Evolutionary conservation across 1,284 basidiomycete genomes (phyloP), one percentile per base, ranked within the genome.

Genomic region (Rhodotorula sp.): DNA sequence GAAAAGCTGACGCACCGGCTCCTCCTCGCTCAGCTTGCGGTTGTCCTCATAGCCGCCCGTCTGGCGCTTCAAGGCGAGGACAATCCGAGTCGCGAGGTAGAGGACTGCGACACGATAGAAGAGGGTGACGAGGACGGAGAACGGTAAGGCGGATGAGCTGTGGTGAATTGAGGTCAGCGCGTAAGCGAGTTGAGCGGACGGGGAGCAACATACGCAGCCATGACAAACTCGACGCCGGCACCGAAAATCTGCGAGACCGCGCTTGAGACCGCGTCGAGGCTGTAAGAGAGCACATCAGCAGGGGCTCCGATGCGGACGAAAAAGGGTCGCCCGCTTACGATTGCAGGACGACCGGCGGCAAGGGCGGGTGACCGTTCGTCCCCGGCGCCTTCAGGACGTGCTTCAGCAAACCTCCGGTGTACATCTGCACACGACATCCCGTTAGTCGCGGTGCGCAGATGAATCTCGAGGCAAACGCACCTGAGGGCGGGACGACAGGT

Each of bases 31-130:
- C 55, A 76, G 53, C n/a, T 60, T 64, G 47, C 54, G 60, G 18
- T 54, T 58, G 46, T 76, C 76, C 47, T 73, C 58, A 68, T 74
- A 75, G 24, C 76, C 75, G 24, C 75, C 73, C 51, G 72, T 73
- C 15, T 65, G 60, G 10, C 73, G 65, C 64, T 77, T 76, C 30
- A 77, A 53, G 1, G 74, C 74, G 16, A 78, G 55, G 18, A 78
- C 68, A 53, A 77, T 69, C 31, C 74, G 56, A 24, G 75, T 75
- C 1, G 77, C 76, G 48, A 70, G 72, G 59, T 76, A 78, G n/a
- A 77, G 53, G 28, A 76, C 75, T 9, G 69, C 62, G 37, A 78
- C 76, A 34, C 77, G 72, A 68, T 78, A 78, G 40, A 76, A 75
- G 16, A 78, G 66, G 6, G 74, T 73, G 15, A 78, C 77, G 20